Evolutionary conservation across 2,329 filamentous ascomycete species (phyloP), one percentile per base, ranked within the genome.

Genomic region (Cordyceps fumosorosea): DNA sequence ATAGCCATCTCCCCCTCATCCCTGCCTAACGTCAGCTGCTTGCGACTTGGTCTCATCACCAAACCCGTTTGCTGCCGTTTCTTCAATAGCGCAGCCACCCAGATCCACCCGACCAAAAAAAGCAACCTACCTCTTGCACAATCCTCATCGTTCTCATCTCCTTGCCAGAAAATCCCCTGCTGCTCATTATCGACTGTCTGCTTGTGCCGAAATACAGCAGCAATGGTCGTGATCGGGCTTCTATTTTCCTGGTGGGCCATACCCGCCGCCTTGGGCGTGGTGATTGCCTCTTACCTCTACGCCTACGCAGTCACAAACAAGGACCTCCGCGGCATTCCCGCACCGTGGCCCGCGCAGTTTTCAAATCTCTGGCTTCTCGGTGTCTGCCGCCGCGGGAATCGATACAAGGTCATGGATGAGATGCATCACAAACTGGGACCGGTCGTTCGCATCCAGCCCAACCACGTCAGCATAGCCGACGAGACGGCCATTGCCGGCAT

Each of bases 391-490:
- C 79, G 82, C 4, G 91, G 91, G 2, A 79, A 81, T 54, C 80
- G 89, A 11, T 91, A 84, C 69, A 67, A 76, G 32, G 77, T 80
- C 2, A 86, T 96, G n/a, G 81, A 96, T 68, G 75, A 86, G 42
- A 79, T 85, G 8, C 92, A 96, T 75, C 84, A 89, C 78, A 88
- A 86, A 69, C 79, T 89, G 50, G 92, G 92, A 3, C 87, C 86
- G n/a, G 75, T 96, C 1, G 87, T 96, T 24, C 84, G 92, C 42
- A 89, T 96, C 66, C 89, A 91, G 69, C 93, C 93, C 1, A 85
- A 92, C 68, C 92, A 96, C 69, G 81, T 96, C 67, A 92, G 89
- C 62, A 79, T 97, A 61, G 90, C 89, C 60, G 90, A 96, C 70
- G 87, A 89, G 32, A 82, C 81, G n/a, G 91, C 90, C 1, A 93